Evolutionary conservation across 306 rosid species (phyloP), one percentile per base, ranked within the genome.

Genomic region (Acacia crassicarpa): DNA sequence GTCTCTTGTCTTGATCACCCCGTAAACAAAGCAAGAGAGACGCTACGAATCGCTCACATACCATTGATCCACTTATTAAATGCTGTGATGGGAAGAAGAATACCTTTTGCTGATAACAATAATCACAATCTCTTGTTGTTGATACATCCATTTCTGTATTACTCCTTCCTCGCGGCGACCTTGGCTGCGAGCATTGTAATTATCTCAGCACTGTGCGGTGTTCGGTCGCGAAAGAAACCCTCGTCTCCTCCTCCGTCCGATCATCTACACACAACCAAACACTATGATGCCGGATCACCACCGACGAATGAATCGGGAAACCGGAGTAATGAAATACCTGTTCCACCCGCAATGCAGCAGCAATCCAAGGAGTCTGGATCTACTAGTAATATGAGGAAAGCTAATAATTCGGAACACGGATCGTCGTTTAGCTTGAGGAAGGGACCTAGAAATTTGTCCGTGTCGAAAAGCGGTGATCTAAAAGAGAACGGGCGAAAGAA

Each of bases 61-160:
- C 8, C 2, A 22, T 83, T 27, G 61, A 65, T 19, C 14, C 41
- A 59, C 46, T 74, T 81, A 54, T 74, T 79, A 54, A 45, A 80
- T 80, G 78, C 11, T 67, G 77, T 70, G 56, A 94, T 94, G 97
- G 95, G 94, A 86, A 90, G 97, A 85, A 91, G 79, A 67, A 62
- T 88, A 67, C 88, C 94, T 53, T 22, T 30, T 67, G 77, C 91
- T 53, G 9, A 27, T 68, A 75, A 88, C 61, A 78, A 89, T 83
- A 89, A 71, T 44, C 54, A 88, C 75, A 89, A 23, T 45, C n/a
- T 25, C 46, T 56, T 67, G 69, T 56, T 67, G 69, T 79, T 88
- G 1, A 78, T 80, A 82, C 89, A 73, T 72, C 88, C 91, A 32
- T 15, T 80, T 66, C 72, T 91, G 1, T 58, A 89, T 3, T 67